Base-by-base conservation (phyloP, 2,329 filamentous ascomycete species). In the Stachybotrys chartarum region DNA sequence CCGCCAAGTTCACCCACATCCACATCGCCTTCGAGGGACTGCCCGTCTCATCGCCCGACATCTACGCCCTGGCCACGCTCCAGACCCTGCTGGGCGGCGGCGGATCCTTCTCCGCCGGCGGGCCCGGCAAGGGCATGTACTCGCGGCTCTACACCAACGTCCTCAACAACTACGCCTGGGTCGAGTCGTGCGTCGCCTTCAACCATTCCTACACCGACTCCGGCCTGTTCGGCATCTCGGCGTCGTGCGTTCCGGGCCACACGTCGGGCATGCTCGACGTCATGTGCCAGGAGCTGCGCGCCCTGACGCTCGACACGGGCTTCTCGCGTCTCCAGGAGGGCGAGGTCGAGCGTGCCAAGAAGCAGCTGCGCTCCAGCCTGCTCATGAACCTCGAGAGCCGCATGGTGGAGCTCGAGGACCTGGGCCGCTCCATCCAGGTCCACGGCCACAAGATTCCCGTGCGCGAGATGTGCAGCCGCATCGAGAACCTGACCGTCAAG, bases 121-220 rank as follows among this genome's bases (percentile, higher is more conserved):
- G 94, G 0, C 94, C 94, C 5, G 94, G 94, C 54, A 99, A 99
- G 78, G 94, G 94, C 70, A 99, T 99, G 94, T 97, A 97, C 79
- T 96, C 90, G 44, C 88, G 94, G 12, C 83, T 99, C 8, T 99
- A 97, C 79, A 97, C 92, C 60, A 96, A 97, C 70, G 93, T 97
- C 0, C 83, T 99, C 53, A 99, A 99, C 77, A 92, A 97, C 74
- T 87, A 96, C 75, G 91, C 89, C 63, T 99, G 93, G 93, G 91
- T 99, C 30, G 94, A 99, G 75, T 92, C 86, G 58, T 97, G 94
- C 75, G 81, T 96, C 53, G 88, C 93, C 32, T 97, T 97, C 78
- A 97, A 97, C 79, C 92, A 97, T 78, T 90, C 89, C 50, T 99
- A 99, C 80, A 94, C 90, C 0, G 94, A 99, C 72, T 92, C 88